Evolutionary conservation across 2,329 filamentous ascomycete genomes (phyloP).

Genomic region (Fusarium beomiforme): DNA sequence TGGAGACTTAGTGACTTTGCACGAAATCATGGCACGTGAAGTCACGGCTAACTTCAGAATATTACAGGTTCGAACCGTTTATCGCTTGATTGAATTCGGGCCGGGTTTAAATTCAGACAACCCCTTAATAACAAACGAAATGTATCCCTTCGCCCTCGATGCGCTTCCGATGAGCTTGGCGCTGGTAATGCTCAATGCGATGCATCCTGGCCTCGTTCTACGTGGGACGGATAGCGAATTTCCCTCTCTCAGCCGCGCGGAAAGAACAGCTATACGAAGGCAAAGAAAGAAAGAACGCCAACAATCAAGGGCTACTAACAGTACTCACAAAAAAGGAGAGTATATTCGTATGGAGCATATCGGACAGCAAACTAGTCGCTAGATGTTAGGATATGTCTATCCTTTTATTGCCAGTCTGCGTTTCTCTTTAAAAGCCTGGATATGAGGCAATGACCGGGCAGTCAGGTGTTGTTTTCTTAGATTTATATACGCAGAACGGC

Average conservation of each 20-base stretch:
- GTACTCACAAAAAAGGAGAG: neutral
- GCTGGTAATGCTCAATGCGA: neutral
- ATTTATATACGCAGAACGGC: neutral
- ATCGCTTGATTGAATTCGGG: neutral
- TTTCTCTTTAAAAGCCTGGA: neutral
- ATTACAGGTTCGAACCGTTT: neutral
- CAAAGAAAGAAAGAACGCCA: neutral
- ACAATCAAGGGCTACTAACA: neutral
- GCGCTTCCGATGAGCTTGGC: neutral
- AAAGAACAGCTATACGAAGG: neutral
- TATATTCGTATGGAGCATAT: neutral
- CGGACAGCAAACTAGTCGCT: neutral
- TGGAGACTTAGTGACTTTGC: too few relatives aligned
- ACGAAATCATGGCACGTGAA: neutral
- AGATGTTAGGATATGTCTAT: neutral
- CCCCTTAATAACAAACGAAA: neutral
- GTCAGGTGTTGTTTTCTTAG: neutral
- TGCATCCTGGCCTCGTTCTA: neutral
- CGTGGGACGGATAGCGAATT: neutral
- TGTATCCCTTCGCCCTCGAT: neutral
- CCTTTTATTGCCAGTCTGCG: neutral
- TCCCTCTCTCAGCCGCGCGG: neutral
- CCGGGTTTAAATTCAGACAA: neutral
- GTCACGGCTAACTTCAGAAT: neutral
- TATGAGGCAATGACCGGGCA: neutral